phyloP scores from a whole-genome alignment of 2,329 filamentous ascomycete genomes.

The Aspergillus pseudoterreus region DNA sequence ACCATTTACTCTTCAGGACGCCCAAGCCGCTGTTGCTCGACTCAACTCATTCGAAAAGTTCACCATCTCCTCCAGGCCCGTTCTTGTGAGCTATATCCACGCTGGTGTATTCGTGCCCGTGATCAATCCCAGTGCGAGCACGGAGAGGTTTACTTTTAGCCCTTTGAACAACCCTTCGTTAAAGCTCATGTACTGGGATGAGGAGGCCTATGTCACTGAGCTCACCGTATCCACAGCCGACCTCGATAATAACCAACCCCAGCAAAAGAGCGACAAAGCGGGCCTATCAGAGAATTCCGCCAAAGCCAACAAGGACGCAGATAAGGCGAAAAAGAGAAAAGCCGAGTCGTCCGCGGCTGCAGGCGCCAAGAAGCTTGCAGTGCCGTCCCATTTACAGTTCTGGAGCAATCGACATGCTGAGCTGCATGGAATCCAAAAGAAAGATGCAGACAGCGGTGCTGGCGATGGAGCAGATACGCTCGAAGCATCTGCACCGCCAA shows the following conservation, averaged over 20 bases:
- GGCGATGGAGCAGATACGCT: conserved; percentile 24
- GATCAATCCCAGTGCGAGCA: conserved; percentile 55
- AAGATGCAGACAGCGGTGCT: conserved; percentile 24
- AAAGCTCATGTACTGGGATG: conserved; percentile 73
- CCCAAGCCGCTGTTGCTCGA: conserved; percentile 68
- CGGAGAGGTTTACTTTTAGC: conserved; percentile 64
- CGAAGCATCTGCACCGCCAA: conserved; percentile 33
- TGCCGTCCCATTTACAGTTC: conserved; percentile 65
- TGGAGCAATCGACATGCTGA: conserved; percentile 70
- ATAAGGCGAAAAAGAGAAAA: conserved; percentile 47
- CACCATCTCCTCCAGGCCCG: conserved; percentile 70
- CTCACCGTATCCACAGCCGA: conserved; percentile 55
- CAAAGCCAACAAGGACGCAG: conserved; percentile 37
- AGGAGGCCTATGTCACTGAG: conserved; percentile 67
- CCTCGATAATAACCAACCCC: conserved; percentile 28
- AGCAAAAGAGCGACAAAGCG: conserved; percentile 20
- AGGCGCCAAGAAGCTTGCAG: conserved; percentile 44
- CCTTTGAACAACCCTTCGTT: conserved; percentile 66
- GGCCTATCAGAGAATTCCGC: conserved; percentile 19
- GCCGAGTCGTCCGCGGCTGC: conserved; percentile 37
- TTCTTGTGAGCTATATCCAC: conserved; percentile 71
- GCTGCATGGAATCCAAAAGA: conserved; percentile 52
- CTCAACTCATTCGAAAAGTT: conserved; percentile 70
- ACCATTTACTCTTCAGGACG: conserved; percentile 49
- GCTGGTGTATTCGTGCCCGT: conserved; percentile 81